phyloP scores from a whole-genome alignment of 306 rosid genomes.

The Oxytropis ochrocephala region DNA sequence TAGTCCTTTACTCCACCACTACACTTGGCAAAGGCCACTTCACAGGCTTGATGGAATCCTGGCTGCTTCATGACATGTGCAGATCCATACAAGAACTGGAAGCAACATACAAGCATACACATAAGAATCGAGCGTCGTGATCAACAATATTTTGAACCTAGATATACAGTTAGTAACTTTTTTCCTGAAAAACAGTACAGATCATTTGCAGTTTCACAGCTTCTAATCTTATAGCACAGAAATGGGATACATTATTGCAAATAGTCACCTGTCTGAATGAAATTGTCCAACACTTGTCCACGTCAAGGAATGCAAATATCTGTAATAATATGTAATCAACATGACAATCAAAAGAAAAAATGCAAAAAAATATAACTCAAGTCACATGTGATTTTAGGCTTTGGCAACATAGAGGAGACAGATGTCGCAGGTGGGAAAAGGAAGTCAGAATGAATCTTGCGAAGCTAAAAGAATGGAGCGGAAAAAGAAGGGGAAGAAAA shows the following conservation, averaged over 20 bases:
- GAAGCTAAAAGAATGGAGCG: background rate
- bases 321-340: constrained; percentile 27
- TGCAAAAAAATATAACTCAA: background rate
- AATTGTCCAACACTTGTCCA: constrained; percentile 57
- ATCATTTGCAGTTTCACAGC: background rate
- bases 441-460: background rate
- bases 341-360: background rate
- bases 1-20: constrained; percentile 34
- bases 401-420: background rate
- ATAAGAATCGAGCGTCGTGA: background rate
- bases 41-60: constrained; percentile 66
- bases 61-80: constrained; percentile 56
- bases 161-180: background rate
- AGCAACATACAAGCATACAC: constrained; percentile 14
- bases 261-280: constrained; percentile 69
- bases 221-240: background rate
- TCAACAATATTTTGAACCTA: background rate
- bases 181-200: background rate
- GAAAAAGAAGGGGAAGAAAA: background rate
- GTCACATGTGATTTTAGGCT: background rate
- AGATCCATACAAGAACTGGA: constrained; percentile 74
- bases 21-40: constrained; percentile 56
- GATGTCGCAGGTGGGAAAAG: background rate
- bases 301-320: constrained; percentile 73
- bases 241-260: background rate